Evolutionary conservation across 176 grass and related monocot genomes (phyloP).

Genomic region (Oryza australiensis): DNA sequence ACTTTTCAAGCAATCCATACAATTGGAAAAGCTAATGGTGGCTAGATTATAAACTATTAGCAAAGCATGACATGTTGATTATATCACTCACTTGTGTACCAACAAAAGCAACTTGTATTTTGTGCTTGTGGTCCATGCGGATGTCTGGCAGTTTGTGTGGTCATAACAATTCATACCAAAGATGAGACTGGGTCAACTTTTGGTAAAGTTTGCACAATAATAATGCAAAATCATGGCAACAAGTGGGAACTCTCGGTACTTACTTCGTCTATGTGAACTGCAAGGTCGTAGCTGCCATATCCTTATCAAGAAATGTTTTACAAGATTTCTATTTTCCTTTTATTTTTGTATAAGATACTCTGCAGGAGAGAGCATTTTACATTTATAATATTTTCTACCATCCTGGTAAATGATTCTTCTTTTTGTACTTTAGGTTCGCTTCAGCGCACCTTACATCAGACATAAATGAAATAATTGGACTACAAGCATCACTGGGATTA

Average conservation of each 20-base stretch:
- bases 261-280: neutral
- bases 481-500: neutral
- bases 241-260: neutral
- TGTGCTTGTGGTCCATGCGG: slow-evolving; percentile 27
- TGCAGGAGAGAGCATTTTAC: neutral
- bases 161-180: slow-evolving; percentile 21
- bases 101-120: neutral
- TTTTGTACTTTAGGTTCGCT: neutral
- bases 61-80: neutral
- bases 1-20: neutral
- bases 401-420: neutral
- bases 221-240: neutral
- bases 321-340: slow-evolving; percentile 1
- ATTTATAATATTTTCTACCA: neutral
- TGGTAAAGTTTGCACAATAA: neutral
- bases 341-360: neutral
- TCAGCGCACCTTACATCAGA: neutral
- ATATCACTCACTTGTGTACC: neutral
- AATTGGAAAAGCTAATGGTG: slow-evolving; percentile 6
- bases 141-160: neutral
- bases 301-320: neutral
- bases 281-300: neutral
- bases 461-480: neutral
- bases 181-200: neutral
- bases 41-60: neutral